Evolutionary conservation across 306 rosid species (phyloP).

Genomic region (Quercus parvula): DNA sequence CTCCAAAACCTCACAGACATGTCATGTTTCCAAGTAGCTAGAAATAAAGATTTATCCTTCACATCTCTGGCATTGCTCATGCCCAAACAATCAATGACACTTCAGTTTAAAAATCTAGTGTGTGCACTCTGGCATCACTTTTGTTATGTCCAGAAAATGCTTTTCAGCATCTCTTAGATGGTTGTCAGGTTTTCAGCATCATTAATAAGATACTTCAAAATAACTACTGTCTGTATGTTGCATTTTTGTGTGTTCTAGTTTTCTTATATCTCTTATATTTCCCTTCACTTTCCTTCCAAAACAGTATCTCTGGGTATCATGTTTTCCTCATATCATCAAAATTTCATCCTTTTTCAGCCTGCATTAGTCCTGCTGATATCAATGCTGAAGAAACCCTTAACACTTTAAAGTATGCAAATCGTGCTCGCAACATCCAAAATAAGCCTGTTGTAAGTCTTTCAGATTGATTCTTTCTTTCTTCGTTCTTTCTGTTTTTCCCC

Average conservation of each 20-base stretch:
- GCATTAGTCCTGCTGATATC: conserved; percentile 99
- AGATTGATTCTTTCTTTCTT: background rate
- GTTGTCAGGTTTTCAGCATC: conserved; percentile 2
- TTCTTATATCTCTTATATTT: background rate
- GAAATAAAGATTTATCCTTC: conserved; percentile 5
- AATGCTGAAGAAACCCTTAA: conserved; percentile 99
- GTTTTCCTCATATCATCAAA: conserved; percentile 25
- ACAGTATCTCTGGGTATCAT: conserved; percentile 8
- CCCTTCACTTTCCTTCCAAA: background rate
- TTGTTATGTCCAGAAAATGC: conserved; percentile 1
- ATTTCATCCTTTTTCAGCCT: conserved; percentile 56
- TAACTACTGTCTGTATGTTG: conserved; percentile 4
- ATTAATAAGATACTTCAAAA: conserved; percentile 6
- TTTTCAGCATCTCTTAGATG: conserved; percentile 11
- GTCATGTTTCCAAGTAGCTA: conserved; percentile 4
- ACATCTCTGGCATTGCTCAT: conserved; percentile 9
- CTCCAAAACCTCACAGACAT: background rate
- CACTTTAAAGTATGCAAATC: conserved; percentile 98
- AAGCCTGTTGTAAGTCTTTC: conserved; percentile 87
- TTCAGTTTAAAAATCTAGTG: background rate
- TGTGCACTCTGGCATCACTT: conserved; percentile 2
- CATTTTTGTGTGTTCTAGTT: background rate
- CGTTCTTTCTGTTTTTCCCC: background rate
- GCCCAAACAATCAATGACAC: background rate
- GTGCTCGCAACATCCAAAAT: conserved; percentile 96